A percentile compares a stretch with the other conserved stretches of the same genome.
phyloP scores from a whole-genome alignment of 441 rosid genomes.

The Gossypium schwendimanii region DNA sequence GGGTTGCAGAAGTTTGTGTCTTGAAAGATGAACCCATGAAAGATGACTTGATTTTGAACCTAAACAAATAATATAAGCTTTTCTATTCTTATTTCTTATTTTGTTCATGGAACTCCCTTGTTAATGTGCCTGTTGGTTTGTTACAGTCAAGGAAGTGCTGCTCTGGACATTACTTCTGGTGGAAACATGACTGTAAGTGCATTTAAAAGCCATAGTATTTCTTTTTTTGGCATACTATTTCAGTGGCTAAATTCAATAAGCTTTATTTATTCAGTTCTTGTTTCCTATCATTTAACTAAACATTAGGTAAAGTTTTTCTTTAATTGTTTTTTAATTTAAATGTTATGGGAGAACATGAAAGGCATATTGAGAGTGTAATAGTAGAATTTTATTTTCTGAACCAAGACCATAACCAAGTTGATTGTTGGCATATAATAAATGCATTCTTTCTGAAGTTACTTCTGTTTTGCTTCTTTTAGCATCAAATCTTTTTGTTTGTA shows the following conservation, averaged over 20 bases:
- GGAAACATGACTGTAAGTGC: slow-evolving; percentile 78
- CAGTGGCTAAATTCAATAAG: not conserved
- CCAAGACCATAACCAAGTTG: not conserved
- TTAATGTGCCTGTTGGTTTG: slow-evolving; percentile 18
- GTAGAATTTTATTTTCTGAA: slow-evolving; percentile 2
- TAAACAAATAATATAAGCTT: not conserved
- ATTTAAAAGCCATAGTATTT: not conserved
- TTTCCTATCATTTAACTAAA: not conserved
- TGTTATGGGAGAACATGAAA: slow-evolving; percentile 1
- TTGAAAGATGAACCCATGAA: not conserved
- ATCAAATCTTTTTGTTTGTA: not conserved
- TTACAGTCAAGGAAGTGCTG: slow-evolving; percentile 74
- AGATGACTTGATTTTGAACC: slow-evolving; percentile 3
- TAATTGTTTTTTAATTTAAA: not conserved
- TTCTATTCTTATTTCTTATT: not conserved
- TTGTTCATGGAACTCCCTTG: slow-evolving; percentile 12
- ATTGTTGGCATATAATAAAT: not conserved
- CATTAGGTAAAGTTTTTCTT: not conserved
- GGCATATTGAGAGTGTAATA: slow-evolving; percentile 4
- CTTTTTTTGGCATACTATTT: not conserved
- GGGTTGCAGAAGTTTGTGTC: not conserved
- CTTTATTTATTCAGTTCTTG: not conserved
- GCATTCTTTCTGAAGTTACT: not conserved
- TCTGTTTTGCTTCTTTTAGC: not conserved
- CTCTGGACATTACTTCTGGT: slow-evolving; percentile 65